Base-by-base conservation (phyloP, 1,284 basidiomycete species). In the Tilletia indica region DNA sequence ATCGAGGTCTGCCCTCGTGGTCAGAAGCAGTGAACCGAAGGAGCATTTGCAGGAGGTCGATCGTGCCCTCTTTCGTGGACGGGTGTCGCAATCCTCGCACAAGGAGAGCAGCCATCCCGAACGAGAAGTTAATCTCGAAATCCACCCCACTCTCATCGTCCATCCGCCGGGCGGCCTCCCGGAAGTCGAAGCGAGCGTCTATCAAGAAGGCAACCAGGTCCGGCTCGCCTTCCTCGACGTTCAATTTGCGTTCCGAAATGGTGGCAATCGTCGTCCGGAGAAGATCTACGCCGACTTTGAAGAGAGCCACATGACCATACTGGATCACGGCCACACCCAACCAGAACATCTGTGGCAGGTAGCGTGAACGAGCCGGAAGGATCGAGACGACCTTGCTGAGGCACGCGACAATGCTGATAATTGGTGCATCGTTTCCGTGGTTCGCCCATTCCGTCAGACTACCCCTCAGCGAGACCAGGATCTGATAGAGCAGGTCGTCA, bases 401-500 rank as follows among this genome's bases (percentile, higher is more conserved):
- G 68, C 80, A 82, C 8, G 78, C 78, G 36, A 82, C 78, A 70
- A 82, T 82, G 73, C 79, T 81, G 74, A 81, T 77, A 73, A 82
- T 79, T n/a, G 80, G 77, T 72, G 76, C 79, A 36, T 78, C 75
- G 4, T 80, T 79, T 70, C 72, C 76, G 39, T 70, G 72, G 70
- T 75, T 78, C 4, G 78, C 78, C 80, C 80, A 82, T 42, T 82
- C 80, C 51, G 72, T 76, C 67, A 82, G 77, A n/a, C 77, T 78
- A 36, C 78, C 80, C 36, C 82, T 71, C 63, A 83, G 89, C 0
- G 93, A 92, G 16, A 93, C 91, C 12, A 94, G 88, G 85, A 94
- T 93, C 83, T 94, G 93, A 78, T 94, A 94, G 68, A 94, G 87
- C 72, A 93, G 89, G 81, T 94, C 93, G 74, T 94, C 93, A 74